Evolutionary conservation across 768 basidiomycete species (phyloP).

Genomic region (Trametes maxima): DNA sequence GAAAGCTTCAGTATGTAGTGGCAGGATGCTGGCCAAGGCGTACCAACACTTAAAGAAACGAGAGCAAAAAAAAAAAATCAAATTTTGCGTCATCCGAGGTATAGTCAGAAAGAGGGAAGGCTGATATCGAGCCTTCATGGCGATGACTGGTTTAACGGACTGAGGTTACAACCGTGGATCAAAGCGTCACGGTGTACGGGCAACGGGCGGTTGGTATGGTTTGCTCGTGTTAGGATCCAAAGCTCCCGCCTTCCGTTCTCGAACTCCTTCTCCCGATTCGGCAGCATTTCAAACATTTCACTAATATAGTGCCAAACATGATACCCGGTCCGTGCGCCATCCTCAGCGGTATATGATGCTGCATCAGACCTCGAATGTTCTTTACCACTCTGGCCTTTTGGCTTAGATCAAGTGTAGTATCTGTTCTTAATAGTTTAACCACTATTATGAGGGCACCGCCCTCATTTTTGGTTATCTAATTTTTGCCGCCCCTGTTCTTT

Average conservation of each 20-base stretch:
- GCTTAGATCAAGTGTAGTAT: conserved; percentile 82
- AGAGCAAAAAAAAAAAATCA: too few relatives aligned
- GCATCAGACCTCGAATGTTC: conserved; percentile 14
- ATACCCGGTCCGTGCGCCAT: conserved; percentile 18
- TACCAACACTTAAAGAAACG: too few relatives aligned
- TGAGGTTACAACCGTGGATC: too few relatives aligned
- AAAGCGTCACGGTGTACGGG: too few relatives aligned
- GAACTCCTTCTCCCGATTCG: neutral
- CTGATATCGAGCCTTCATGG: too few relatives aligned
- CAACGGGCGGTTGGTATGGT: neutral
- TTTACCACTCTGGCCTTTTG: conserved; percentile 62
- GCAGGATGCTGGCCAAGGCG: too few relatives aligned
- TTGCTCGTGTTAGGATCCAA: conserved; percentile 8
- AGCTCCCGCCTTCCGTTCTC: conserved; percentile 3
- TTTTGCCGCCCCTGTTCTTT: conserved; percentile 36
- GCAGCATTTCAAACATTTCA: neutral
- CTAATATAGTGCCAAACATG: neutral
- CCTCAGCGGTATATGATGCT: conserved; percentile 6
- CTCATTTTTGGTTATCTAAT: conserved; percentile 39
- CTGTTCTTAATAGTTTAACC: conserved; percentile 64
- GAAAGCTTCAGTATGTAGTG: too few relatives aligned
- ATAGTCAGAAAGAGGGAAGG: too few relatives aligned
- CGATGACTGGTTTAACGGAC: too few relatives aligned
- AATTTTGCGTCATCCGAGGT: too few relatives aligned
- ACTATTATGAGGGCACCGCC: conserved; percentile 42